Conservation (phyloP, 2,329 filamentous ascomycete species). For the Botryotinia calthae region DNA sequence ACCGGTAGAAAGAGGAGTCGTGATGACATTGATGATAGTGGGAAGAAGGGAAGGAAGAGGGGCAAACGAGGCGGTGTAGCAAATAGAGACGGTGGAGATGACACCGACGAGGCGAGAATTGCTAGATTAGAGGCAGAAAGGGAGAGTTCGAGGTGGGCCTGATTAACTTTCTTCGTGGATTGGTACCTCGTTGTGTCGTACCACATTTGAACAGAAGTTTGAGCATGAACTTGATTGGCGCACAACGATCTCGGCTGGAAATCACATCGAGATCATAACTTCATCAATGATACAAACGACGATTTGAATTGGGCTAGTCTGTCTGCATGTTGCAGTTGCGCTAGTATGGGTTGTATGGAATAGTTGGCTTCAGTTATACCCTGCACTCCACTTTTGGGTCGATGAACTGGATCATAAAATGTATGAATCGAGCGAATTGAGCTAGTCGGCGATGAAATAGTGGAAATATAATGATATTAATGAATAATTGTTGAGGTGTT, state of each 20-base stretch:
- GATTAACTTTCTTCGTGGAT: neutral
- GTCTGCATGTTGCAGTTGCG: neutral
- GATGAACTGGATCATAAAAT: neutral
- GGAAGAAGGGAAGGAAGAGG: conserved; percentile 49
- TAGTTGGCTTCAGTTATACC: neutral
- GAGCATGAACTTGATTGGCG: neutral
- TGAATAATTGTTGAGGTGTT: neutral
- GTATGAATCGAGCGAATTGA: neutral
- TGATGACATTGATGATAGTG: conserved; percentile 44
- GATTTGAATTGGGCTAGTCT: neutral
- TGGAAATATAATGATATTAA: neutral
- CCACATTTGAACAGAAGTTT: neutral
- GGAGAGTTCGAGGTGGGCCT: conserved; percentile 45
- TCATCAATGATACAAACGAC: neutral
- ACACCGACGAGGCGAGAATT: conserved; percentile 38
- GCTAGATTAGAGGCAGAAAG: conserved; percentile 57
- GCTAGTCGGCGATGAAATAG: neutral
- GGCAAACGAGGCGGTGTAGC: conserved; percentile 29
- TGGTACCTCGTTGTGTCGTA: no score
- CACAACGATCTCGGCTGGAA: neutral
- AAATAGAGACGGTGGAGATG: conserved; percentile 30
- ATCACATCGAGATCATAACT: neutral
- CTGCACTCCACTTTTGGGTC: neutral
- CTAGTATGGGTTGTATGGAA: neutral
- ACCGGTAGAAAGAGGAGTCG: conserved; percentile 45